Percentiles rank a stretch among this genome's conserved stretches.
These are phyloP conservation scores for Hygrophorus russula DNA, from an alignment of 768 basidiomycete species.

Conservation along the genomic window DNA sequence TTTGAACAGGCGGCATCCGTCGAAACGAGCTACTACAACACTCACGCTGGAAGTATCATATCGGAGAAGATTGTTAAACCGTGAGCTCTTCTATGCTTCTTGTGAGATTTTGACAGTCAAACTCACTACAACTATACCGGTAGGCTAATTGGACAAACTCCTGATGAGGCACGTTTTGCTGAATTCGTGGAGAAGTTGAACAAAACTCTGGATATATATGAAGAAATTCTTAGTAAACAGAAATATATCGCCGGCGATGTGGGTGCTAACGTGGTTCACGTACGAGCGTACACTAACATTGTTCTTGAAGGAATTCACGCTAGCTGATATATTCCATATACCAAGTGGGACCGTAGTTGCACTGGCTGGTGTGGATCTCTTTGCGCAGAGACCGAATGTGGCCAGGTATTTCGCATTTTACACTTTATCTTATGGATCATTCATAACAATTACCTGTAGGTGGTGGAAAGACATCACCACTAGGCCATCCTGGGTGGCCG, in stretches of 20 bases:
- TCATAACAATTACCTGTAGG: neutral
- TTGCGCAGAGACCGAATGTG: conserved; percentile 33
- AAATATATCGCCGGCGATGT: conserved; percentile 49
- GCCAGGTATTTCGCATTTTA: conserved; percentile 18
- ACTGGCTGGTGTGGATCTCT: conserved; percentile 15
- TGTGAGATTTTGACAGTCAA: no score
- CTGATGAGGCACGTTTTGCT: conserved; percentile 16
- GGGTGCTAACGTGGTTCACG: conserved; percentile 9
- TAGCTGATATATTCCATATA: conserved; percentile 36
- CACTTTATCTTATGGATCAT: neutral
- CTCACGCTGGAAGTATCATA: conserved; percentile 26
- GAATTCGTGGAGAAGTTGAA: conserved; percentile 19
- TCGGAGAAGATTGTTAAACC: conserved; percentile 42
- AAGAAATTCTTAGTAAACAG: conserved; percentile 42
- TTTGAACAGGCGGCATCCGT: conserved; percentile 40
- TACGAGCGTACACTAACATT: neutral
- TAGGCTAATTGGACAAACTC: conserved; percentile 5
- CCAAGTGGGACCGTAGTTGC: conserved; percentile 22
- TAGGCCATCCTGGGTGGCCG: conserved; percentile 35
- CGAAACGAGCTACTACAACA: conserved; percentile 43
- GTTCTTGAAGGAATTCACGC: conserved; percentile 23
- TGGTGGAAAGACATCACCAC: conserved; percentile 42
- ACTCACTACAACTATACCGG: neutral
- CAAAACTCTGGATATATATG: conserved; percentile 39
- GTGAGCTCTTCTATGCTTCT: conserved; percentile 24